Evolutionary conservation across 2,329 filamentous ascomycete species (phyloP).

Genomic region (Leptographium galeiforme): DNA sequence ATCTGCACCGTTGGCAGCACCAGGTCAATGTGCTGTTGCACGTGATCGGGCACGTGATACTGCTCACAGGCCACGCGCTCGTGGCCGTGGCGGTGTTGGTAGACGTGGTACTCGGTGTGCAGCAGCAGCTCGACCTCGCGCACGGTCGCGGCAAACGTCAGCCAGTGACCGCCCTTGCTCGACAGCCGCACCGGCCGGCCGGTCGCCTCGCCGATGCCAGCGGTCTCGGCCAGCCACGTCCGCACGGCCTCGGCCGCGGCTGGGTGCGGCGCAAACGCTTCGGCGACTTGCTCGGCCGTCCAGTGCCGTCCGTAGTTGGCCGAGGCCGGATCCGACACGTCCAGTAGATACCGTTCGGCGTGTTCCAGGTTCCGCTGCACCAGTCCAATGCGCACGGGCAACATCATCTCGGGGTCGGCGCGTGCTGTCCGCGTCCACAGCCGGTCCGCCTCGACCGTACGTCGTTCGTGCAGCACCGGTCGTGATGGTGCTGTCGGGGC

Average conservation of each 20-base stretch:
- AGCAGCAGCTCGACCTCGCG: slow-evolving; percentile 39
- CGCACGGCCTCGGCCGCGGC: slow-evolving; percentile 36
- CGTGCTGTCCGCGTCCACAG: slow-evolving; percentile 14
- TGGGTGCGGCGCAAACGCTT: slow-evolving; percentile 26
- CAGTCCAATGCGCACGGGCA: slow-evolving; percentile 29
- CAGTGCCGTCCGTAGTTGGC: slow-evolving; percentile 33
- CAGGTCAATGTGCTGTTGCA: slow-evolving; percentile 25
- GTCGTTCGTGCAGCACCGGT: slow-evolving; percentile 21
- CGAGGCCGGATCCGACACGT: slow-evolving; percentile 30
- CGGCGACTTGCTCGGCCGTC: slow-evolving; percentile 26
- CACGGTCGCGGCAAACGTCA: slow-evolving; percentile 40
- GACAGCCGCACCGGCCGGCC: slow-evolving; percentile 33
- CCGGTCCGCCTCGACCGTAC: slow-evolving; percentile 11
- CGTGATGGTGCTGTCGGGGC: slow-evolving; percentile 8
- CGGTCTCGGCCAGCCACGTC: slow-evolving; percentile 33
- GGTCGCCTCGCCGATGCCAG: slow-evolving; percentile 28
- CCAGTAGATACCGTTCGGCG: slow-evolving; percentile 27
- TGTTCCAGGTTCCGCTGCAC: slow-evolving; percentile 31
- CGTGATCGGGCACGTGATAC: slow-evolving; percentile 25
- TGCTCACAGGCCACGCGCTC: slow-evolving; percentile 26
- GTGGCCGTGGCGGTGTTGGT: slow-evolving; percentile 25
- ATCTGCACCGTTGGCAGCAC: slow-evolving; percentile 27
- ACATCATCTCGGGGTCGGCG: slow-evolving; percentile 12
- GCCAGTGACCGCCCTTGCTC: slow-evolving; percentile 33
- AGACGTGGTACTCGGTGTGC: slow-evolving; percentile 38